These are phyloP conservation scores for Moricandia arvensis DNA, from an alignment of 345 rosid species.

Conservation along the genomic window DNA sequence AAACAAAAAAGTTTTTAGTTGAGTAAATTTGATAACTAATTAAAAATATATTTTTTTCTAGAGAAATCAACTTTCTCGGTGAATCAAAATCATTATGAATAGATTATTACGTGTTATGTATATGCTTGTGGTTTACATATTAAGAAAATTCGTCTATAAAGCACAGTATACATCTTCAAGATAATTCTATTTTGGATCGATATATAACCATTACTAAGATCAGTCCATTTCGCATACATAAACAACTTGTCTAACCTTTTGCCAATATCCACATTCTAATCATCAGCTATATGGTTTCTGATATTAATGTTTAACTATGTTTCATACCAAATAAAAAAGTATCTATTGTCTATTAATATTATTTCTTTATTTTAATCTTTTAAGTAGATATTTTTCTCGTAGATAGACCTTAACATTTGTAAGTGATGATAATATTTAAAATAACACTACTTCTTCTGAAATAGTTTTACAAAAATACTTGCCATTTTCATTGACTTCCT, in stretches of 20 bases:
- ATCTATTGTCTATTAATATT: background rate
- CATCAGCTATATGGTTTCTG: background rate
- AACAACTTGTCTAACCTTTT: background rate
- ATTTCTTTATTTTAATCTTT: background rate
- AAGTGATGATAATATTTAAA: background rate
- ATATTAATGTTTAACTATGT: background rate
- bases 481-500: background rate
- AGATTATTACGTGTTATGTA: conserved; percentile 11
- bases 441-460: background rate
- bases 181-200: conserved; percentile 18
- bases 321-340: too few relatives aligned
- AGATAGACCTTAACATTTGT: background rate
- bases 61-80: conserved; percentile 15
- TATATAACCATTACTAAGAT: background rate
- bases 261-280: background rate
- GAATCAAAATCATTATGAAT: conserved; percentile 31
- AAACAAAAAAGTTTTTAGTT: too few relatives aligned
- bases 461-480: background rate
- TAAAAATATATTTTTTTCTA: background rate
- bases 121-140: conserved; percentile 11
- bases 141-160: conserved; percentile 5
- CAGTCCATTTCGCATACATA: background rate
- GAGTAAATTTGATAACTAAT: too few relatives aligned
- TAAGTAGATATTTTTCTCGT: background rate
- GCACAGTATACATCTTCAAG: conserved; percentile 26